These are phyloP conservation scores for Diplotaxis tenuifolia DNA, from an alignment of 345 rosid species.

Conservation along the genomic window DNA sequence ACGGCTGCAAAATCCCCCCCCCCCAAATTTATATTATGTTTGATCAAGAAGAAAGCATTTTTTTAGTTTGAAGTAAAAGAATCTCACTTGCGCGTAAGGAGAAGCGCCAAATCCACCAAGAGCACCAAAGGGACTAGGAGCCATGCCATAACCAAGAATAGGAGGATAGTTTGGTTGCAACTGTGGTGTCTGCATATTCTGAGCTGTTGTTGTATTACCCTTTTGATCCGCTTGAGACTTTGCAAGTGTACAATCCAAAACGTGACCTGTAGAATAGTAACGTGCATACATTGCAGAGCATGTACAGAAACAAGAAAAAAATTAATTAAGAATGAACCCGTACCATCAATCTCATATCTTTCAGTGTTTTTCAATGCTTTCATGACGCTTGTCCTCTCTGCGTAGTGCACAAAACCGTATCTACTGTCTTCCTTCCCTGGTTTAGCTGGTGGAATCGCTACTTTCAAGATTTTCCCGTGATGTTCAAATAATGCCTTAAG, in stretches of 20 bases:
- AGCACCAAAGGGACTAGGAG: constrained; percentile 61
- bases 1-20: constrained; percentile 29
- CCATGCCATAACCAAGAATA: constrained; percentile 62
- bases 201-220: constrained; percentile 39
- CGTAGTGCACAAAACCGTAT: constrained; percentile 86
- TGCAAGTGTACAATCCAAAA: constrained; percentile 86
- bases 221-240: constrained; percentile 90
- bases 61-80: neutral
- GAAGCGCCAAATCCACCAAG: constrained; percentile 68
- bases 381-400: constrained; percentile 86
- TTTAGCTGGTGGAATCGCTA: constrained; percentile 85
- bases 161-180: constrained; percentile 70
- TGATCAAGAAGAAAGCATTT: neutral
- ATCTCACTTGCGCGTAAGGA: constrained; percentile 70
- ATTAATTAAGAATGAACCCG: neutral
- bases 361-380: constrained; percentile 77
- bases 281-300: neutral
- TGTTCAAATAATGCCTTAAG: constrained; percentile 70
- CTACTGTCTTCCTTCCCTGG: constrained; percentile 77
- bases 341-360: constrained; percentile 89
- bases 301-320: neutral
- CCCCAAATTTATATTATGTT: neutral
- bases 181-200: constrained; percentile 54
- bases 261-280: constrained; percentile 53
- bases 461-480: constrained; percentile 77